Base-by-base conservation (phyloP, 768 basidiomycete genomes). In the Leucosporidium creatinivorum region DNA sequence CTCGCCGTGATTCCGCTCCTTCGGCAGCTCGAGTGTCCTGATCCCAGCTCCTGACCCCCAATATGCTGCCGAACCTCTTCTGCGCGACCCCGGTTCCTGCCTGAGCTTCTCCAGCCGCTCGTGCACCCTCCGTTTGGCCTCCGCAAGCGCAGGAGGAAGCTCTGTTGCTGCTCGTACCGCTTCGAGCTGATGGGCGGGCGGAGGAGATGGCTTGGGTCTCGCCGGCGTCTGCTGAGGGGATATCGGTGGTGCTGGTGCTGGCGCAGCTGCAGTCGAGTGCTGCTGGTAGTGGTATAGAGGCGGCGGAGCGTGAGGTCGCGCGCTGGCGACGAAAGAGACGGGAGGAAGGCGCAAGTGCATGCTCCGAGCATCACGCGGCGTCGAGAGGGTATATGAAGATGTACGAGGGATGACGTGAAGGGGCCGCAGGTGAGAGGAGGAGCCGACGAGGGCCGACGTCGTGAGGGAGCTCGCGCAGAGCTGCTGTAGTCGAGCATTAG, bases 381-480 rank as follows among this genome's bases (percentile, higher is more conserved):
- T 44, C 8, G 39, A 44, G 39, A 44, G 39, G 6, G 39, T 7
- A 44, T 44, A 15, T 15, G 39, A 44, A 44, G 39, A 54, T 17
- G 52, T 30, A 28, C 17, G 52, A 28, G 26, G 25, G 52, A 25
- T 10, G 52, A 54, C 13, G n/a, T 54, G 25, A 30, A 30, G 52
- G 52, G 52, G 52, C 52, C 52, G 52, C 52, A 54, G 52, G 52
- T 54, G 52, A 30, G 30, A 19, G 52, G 30, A 30, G 52, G 52
- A 54, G 52, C 26, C 26, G 30, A 30, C 26, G 52, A 54, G 26
- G 52, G 52, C 52, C 52, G 52, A 26, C 26, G 52, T 54, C 26
- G 3, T 54, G 39, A 15, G 39, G 26, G 52, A 26, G 52, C 52
- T 26, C 52, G 52, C 17, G 4, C 15, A 30, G 52, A 54, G 52